A percentile compares a stretch with the other conserved stretches of the same genome.
Evolutionary conservation across 495 filamentous ascomycete genomes (phyloP).

Genomic region (Penicillium macrosclerotiorum): DNA sequence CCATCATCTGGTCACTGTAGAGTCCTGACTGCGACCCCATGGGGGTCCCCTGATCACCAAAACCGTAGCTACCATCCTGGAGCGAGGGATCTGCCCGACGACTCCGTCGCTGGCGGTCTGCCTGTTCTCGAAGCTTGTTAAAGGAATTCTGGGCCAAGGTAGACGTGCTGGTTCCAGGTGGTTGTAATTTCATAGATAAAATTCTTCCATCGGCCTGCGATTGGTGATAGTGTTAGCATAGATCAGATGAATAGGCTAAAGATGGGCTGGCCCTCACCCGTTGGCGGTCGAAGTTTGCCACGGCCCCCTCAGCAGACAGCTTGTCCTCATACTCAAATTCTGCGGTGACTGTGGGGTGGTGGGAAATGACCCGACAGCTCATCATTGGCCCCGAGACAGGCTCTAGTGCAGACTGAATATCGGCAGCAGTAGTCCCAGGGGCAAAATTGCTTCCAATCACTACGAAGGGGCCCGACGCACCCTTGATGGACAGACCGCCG

Average conservation of each 20-base stretch:
- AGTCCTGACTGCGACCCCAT: conserved; percentile 17
- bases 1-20: conserved; percentile 47
- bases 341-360: conserved; percentile 74
- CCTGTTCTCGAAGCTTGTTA: conserved; percentile 44
- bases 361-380: conserved; percentile 68
- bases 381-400: conserved; percentile 67
- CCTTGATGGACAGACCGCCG: conserved; percentile 71
- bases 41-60: conserved; percentile 39
- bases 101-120: conserved; percentile 45
- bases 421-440: conserved; percentile 86
- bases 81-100: conserved; percentile 47
- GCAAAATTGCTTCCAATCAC: conserved; percentile 89
- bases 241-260: background rate
- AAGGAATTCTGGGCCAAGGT: conserved; percentile 34
- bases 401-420: conserved; percentile 84
- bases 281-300: conserved; percentile 83
- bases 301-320: conserved; percentile 73
- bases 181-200: conserved; percentile 72
- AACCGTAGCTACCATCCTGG: conserved; percentile 62
- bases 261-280: conserved; percentile 51
- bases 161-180: conserved; percentile 32
- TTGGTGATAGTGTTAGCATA: conserved; percentile 20
- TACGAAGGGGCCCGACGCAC: conserved; percentile 69
- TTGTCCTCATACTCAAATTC: conserved; percentile 81
- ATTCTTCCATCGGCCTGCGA: conserved; percentile 79